Percentiles rank a stretch among this genome's conserved stretches.
phyloP scores from a whole-genome alignment of 2,329 filamentous ascomycete species.

The Beauveria asiatica region DNA sequence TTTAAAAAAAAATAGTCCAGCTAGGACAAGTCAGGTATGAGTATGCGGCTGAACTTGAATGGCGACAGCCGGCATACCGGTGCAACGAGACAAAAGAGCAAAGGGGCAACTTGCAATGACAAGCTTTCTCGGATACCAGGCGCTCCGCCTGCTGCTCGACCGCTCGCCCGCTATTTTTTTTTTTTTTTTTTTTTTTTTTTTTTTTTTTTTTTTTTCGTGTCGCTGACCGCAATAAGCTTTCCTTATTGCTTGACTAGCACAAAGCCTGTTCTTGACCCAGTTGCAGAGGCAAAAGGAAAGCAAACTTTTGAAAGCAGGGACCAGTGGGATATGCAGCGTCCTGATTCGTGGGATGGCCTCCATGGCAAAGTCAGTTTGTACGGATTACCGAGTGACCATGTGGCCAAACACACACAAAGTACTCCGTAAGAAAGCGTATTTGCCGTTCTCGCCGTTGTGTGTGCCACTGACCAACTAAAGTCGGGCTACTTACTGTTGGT shows the following conservation, averaged over 20 bases:
- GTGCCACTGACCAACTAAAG: not conserved
- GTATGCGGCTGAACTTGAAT: no score
- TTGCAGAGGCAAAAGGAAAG: not conserved
- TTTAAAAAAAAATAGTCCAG: no score
- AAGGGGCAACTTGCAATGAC: not conserved
- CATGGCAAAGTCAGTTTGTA: no score
- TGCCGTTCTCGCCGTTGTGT: not conserved
- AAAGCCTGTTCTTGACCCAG: not conserved
- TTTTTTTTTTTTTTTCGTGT: no score
- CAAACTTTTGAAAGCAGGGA: not conserved
- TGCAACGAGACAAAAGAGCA: no score
- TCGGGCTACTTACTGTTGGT: not conserved
- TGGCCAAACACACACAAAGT: not conserved
- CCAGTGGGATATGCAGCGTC: not conserved
- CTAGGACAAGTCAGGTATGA: no score
- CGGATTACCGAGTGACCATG: not conserved
- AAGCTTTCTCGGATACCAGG: not conserved
- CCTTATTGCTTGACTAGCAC: not conserved
- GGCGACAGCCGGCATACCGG: no score
- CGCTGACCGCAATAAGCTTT: conserved; percentile 3
- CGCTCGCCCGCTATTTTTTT: not conserved
- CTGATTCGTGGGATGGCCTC: not conserved
- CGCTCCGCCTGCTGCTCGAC: not conserved
- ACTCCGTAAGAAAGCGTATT: not conserved
- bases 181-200: no score